Percentiles rank a stretch among this genome's conserved stretches.
Conservation (phyloP, 768 basidiomycete species). For the Xanthoconium purpureum region DNA sequence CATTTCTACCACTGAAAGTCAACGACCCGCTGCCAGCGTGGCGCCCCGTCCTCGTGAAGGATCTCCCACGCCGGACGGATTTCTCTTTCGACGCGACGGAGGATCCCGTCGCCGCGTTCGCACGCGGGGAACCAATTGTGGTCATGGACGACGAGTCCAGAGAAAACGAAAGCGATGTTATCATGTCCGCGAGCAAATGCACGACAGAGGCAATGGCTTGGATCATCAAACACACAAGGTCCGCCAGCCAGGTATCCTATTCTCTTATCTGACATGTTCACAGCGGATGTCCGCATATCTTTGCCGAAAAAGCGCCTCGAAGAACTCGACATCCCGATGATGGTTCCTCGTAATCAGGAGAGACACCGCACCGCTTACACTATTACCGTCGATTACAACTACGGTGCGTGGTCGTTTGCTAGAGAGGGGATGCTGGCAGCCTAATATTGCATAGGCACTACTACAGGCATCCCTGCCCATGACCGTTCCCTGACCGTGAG, state of each 20-base stretch:
- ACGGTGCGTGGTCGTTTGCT: slow-evolving; percentile 47
- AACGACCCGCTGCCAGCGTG: slow-evolving; percentile 16
- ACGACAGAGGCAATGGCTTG: slow-evolving; percentile 98
- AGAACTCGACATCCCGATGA: slow-evolving; percentile 84
- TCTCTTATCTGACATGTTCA: slow-evolving; percentile 10
- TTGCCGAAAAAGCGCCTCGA: slow-evolving; percentile 74
- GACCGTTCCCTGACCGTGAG: slow-evolving; percentile 88
- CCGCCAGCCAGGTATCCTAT: slow-evolving; percentile 18
- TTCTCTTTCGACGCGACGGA: slow-evolving; percentile 81
- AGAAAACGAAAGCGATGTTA: slow-evolving; percentile 97
- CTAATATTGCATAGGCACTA: slow-evolving; percentile 54
- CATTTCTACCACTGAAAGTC: slow-evolving; percentile 3
- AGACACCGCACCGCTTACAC: slow-evolving; percentile 93
- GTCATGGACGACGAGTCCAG: slow-evolving; percentile 96
- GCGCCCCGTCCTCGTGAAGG: slow-evolving; percentile 22
- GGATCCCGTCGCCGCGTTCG: slow-evolving; percentile 73
- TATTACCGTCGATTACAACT: slow-evolving; percentile 89
- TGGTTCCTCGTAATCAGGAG: slow-evolving; percentile 90
- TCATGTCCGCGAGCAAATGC: slow-evolving; percentile 78
- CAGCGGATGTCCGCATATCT: slow-evolving; percentile 89
- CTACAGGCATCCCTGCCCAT: slow-evolving; percentile 95
- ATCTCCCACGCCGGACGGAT: slow-evolving; percentile 21
- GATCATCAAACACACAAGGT: slow-evolving; percentile 98
- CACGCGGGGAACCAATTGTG: slow-evolving; percentile 84
- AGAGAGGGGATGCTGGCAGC: neutral